A percentile compares a stretch with the other conserved stretches of the same genome.
Evolutionary conservation across 805 yeast species (phyloP).

Genomic region (Lipomyces oligophaga): DNA sequence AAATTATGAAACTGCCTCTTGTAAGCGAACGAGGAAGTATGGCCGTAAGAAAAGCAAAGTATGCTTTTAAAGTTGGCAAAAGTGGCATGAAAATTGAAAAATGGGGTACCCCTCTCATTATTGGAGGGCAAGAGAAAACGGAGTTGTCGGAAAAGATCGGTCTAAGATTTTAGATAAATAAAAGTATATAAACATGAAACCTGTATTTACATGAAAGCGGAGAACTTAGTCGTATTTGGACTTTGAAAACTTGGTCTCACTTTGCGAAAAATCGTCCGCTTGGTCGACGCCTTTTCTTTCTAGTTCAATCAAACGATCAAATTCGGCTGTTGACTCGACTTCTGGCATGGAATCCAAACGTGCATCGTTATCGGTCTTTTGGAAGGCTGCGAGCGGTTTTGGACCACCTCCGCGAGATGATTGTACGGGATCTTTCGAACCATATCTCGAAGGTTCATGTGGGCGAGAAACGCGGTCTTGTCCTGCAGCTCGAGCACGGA

Average conservation of each 20-base stretch:
- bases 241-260: conserved; percentile 19
- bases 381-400: too few relatives aligned
- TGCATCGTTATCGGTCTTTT: too few relatives aligned
- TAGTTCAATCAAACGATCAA: conserved; percentile 25
- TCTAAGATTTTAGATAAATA: not conserved
- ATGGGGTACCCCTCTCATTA: conserved; percentile 98
- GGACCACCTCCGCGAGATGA: too few relatives aligned
- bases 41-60: conserved; percentile 70
- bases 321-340: conserved; percentile 21
- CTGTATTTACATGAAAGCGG: not conserved
- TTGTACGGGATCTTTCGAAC: too few relatives aligned
- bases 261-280: conserved; percentile 26
- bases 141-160: not conserved
- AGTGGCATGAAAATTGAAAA: conserved; percentile 80
- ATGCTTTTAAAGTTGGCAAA: conserved; percentile 80
- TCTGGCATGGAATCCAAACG: conserved; percentile 6
- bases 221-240: conserved; percentile 24
- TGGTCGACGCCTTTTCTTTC: conserved; percentile 27
- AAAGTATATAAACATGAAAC: not conserved
- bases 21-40: conserved; percentile 75
- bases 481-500: too few relatives aligned
- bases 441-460: too few relatives aligned
- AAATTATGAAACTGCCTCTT: conserved; percentile 67
- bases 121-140: conserved; percentile 42
- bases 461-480: too few relatives aligned